These are phyloP conservation scores for Henningerozyma blattae DNA, from an alignment of 805 yeast species.

Conservation along the genomic window DNA sequence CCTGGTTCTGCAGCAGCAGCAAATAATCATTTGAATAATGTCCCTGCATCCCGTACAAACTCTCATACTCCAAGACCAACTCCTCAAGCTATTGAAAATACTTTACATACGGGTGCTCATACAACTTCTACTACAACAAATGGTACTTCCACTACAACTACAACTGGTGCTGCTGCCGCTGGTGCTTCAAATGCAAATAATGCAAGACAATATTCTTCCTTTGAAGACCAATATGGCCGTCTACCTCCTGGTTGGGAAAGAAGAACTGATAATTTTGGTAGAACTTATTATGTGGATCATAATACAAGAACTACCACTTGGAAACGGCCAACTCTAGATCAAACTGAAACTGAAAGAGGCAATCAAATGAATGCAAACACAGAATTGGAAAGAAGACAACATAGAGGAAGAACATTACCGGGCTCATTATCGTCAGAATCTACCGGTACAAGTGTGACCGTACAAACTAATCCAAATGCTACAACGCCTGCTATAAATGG, in stretches of 20 bases:
- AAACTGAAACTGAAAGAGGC: slow-evolving; percentile 54
- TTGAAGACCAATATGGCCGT: slow-evolving; percentile 94
- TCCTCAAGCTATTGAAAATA: slow-evolving; percentile 21
- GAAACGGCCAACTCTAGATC: slow-evolving; percentile 87
- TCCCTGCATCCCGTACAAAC: slow-evolving; percentile 6
- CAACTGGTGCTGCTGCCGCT: slow-evolving; percentile 10
- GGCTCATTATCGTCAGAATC: slow-evolving; percentile 30
- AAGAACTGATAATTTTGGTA: slow-evolving; percentile 91
- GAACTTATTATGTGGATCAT: slow-evolving; percentile 97
- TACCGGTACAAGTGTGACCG: slow-evolving; percentile 13
- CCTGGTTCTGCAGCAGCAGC: slow-evolving; percentile 14
- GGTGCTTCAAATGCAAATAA: slow-evolving; percentile 5
- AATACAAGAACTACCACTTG: slow-evolving; percentile 97
- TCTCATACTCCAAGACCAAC: slow-evolving; percentile 13
- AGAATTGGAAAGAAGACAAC: slow-evolving; percentile 84
- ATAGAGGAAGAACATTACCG: slow-evolving; percentile 82
- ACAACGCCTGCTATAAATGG: slow-evolving; percentile 34
- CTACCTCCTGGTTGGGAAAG: slow-evolving; percentile 99
- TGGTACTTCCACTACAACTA: slow-evolving; percentile 7
- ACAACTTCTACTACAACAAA: slow-evolving; percentile 14
- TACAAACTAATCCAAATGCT: slow-evolving; percentile 38
- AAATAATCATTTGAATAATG: slow-evolving; percentile 13
- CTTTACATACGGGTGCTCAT: slow-evolving; percentile 17
- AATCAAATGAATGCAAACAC: slow-evolving; percentile 54
- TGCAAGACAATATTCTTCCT: slow-evolving; percentile 72